Conservation (phyloP, 139 green algal species). For the Chlamydomonas urium region DNA sequence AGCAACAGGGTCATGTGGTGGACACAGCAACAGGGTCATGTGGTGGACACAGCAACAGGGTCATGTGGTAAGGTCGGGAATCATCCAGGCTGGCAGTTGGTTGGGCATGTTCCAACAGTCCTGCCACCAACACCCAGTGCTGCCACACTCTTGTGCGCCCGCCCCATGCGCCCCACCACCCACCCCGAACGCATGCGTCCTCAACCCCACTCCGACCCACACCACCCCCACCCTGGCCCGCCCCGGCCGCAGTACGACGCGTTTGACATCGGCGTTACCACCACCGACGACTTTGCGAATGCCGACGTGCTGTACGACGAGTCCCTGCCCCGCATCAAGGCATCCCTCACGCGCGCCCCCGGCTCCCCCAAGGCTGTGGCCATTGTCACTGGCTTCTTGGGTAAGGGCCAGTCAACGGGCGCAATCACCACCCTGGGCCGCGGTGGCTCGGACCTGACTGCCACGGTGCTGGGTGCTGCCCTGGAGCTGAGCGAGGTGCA, state of each 20-base stretch:
- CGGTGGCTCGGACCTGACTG: slow-evolving; percentile 91
- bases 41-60: no score
- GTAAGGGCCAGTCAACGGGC: slow-evolving; percentile 21
- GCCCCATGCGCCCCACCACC: no score
- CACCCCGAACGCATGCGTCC: no score
- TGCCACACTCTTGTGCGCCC: no score
- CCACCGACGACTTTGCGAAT: slow-evolving; percentile 92
- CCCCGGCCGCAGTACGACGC: slow-evolving; percentile 81
- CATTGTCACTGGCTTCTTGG: slow-evolving; percentile 96
- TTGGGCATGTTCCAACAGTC: no score
- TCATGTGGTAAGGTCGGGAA: no score
- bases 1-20: no score
- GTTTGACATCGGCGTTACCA: slow-evolving; percentile 80
- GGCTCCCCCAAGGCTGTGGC: slow-evolving; percentile 34
- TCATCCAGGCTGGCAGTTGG: no score
- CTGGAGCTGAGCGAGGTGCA: slow-evolving; percentile 40
- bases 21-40: no score
- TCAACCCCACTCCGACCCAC: no score
- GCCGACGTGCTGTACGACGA: slow-evolving; percentile 45
- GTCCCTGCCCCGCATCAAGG: slow-evolving; percentile 27
- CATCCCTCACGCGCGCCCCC: slow-evolving; percentile 14
- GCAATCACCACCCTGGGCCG: slow-evolving; percentile 96
- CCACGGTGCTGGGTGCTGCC: slow-evolving; percentile 87
- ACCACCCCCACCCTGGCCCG: no score
- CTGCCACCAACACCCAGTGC: no score